phyloP scores from a whole-genome alignment of 768 basidiomycete species.

The Collybia sp. region DNA sequence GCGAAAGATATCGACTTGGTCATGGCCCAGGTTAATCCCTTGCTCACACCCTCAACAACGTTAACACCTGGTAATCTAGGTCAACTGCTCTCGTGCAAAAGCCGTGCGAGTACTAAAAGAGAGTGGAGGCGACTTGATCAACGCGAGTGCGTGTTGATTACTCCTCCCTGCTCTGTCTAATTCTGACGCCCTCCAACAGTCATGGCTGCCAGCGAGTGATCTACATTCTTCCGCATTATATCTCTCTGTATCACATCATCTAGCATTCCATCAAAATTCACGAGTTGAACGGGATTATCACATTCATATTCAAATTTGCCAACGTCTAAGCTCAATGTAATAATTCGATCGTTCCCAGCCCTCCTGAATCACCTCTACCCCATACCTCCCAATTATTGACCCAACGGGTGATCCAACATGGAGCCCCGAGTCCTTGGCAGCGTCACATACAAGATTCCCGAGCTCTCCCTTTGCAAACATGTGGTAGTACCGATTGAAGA shows the following conservation, averaged over 20 bases:
- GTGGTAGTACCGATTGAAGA: slow-evolving; percentile 92
- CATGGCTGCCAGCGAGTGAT: slow-evolving; percentile 90
- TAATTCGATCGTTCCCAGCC: slow-evolving; percentile 91
- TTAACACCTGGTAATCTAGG: slow-evolving; percentile 19
- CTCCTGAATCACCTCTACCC: slow-evolving; percentile 65
- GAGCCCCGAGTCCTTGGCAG: slow-evolving; percentile 56
- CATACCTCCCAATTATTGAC: slow-evolving; percentile 21
- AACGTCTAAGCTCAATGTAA: slow-evolving; percentile 71
- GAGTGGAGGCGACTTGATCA: slow-evolving; percentile 91
- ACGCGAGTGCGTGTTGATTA: slow-evolving; percentile 72
- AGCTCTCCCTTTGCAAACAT: slow-evolving; percentile 89
- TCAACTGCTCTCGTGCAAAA: slow-evolving; percentile 86
- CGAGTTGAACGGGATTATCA: slow-evolving; percentile 8
- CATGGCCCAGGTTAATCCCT: slow-evolving; percentile 50
- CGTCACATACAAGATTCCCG: slow-evolving; percentile 49
- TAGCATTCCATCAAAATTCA: slow-evolving; percentile 16
- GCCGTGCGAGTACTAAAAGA: slow-evolving; percentile 90
- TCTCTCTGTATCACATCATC: slow-evolving; percentile 26
- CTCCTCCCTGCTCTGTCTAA: not conserved
- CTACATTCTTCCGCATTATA: slow-evolving; percentile 20
- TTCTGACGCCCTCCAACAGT: slow-evolving; percentile 37
- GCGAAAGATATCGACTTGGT: slow-evolving; percentile 95
- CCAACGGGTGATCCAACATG: slow-evolving; percentile 34
- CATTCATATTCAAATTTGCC: slow-evolving; percentile 29
- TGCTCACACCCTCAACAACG: not conserved